Conservation (phyloP, 2,329 filamentous ascomycete genomes). For the Colletotrichum magnum region DNA sequence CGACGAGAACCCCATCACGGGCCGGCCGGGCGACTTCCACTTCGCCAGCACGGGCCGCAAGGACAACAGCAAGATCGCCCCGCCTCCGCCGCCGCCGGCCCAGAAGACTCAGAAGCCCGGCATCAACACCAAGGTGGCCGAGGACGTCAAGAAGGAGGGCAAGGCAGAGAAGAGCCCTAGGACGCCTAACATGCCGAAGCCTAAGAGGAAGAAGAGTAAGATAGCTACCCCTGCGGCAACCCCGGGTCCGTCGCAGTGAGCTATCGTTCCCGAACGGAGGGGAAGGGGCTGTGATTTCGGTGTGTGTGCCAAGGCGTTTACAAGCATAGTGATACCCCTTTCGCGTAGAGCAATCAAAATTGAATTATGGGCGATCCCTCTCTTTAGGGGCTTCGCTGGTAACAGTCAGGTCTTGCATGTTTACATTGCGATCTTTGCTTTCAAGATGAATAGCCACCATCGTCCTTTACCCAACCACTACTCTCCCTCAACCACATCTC, state of each 20-base stretch:
- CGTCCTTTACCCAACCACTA: constrained; percentile 42
- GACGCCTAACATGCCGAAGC: constrained; percentile 58
- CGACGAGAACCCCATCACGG: constrained; percentile 78
- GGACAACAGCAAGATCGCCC: constrained; percentile 48
- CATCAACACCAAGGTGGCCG: constrained; percentile 58
- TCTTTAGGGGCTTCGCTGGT: too few species aligned
- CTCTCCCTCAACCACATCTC: constrained; percentile 42
- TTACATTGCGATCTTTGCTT: too few species aligned
- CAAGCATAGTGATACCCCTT: constrained; percentile 37
- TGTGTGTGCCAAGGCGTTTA: constrained; percentile 20
- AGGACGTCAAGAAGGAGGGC: constrained; percentile 59
- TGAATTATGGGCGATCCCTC: background rate
- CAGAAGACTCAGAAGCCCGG: constrained; percentile 44
- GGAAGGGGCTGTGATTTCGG: background rate
- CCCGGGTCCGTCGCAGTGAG: constrained; percentile 26
- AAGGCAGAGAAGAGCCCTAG: constrained; percentile 62
- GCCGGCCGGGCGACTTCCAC: constrained; percentile 76
- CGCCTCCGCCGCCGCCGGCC: constrained; percentile 33
- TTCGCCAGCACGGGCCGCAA: constrained; percentile 73
- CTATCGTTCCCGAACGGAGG: too few species aligned
- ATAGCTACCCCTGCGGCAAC: constrained; percentile 43
- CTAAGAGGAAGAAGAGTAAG: constrained; percentile 65
- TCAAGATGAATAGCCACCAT: background rate
- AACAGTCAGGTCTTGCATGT: too few species aligned
- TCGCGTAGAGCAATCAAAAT: background rate